A percentile compares a stretch with the other conserved stretches of the same genome.
Conservation (phyloP, 2,329 filamentous ascomycete genomes). For the Ceratocystis alfenasii region DNA sequence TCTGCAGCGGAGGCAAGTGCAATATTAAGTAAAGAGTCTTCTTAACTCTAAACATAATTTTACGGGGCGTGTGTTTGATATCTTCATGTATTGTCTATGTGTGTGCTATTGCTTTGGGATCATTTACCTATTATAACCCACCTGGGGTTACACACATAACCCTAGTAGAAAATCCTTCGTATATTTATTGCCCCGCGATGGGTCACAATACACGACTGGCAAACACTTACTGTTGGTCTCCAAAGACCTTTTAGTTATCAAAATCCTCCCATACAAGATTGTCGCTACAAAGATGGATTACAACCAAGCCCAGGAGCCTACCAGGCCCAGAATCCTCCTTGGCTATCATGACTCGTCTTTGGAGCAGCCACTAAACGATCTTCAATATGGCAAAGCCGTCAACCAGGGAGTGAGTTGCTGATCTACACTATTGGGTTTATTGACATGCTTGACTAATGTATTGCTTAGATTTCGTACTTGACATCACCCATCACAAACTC, state of each 20-base stretch:
- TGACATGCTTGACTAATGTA: conserved; percentile 22
- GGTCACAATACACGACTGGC: neutral
- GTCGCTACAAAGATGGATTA: neutral
- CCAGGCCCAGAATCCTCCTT: conserved; percentile 27
- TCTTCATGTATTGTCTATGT: too few species aligned
- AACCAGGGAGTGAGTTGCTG: conserved; percentile 50
- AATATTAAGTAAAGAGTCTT: too few species aligned
- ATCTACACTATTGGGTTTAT: neutral
- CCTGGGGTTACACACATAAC: neutral
- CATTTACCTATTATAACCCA: neutral
- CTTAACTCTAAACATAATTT: too few species aligned
- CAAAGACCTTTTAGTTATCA: neutral
- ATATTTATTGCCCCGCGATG: conserved; percentile 8
- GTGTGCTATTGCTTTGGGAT: neutral
- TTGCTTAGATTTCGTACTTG: conserved; percentile 59
- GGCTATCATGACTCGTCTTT: conserved; percentile 61
- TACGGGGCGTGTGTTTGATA: too few species aligned
- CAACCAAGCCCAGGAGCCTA: conserved; percentile 8
- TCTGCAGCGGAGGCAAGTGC: too few species aligned
- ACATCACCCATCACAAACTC: conserved; percentile 67
- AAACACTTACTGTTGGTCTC: neutral
- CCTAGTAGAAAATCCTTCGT: conserved; percentile 10
- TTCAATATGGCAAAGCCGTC: conserved; percentile 55
- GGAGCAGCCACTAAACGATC: conserved; percentile 46
- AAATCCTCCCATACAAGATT: neutral